Evolutionary conservation across 495 filamentous ascomycete genomes (phyloP).

Genomic region (Immersiella caudata): DNA sequence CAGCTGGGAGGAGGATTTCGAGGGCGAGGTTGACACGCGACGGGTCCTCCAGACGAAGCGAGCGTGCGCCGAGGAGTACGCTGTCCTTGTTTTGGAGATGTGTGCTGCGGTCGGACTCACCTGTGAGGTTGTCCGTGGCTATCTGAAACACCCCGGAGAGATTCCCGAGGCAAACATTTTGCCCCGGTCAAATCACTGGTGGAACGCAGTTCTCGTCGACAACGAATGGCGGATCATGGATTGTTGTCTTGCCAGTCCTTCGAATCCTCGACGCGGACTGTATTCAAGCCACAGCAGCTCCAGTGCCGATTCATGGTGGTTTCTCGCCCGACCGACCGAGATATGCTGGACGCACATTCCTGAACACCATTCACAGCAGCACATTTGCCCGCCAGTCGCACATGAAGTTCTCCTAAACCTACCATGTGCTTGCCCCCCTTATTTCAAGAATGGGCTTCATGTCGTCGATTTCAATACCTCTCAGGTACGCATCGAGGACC

Average conservation of each 20-base stretch:
- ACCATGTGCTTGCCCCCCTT: slow-evolving; percentile 82
- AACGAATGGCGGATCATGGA: slow-evolving; percentile 97
- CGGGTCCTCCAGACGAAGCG: slow-evolving; percentile 81
- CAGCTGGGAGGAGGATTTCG: slow-evolving; percentile 93
- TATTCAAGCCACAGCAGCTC: slow-evolving; percentile 74
- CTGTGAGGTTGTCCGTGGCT: slow-evolving; percentile 81
- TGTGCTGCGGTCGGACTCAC: slow-evolving; percentile 87
- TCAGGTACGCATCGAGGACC: slow-evolving; percentile 78
- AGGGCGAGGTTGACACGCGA: slow-evolving; percentile 74
- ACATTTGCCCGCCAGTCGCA: slow-evolving; percentile 85
- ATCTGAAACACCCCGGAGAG: slow-evolving; percentile 88
- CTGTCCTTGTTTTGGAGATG: slow-evolving; percentile 88
- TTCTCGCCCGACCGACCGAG: slow-evolving; percentile 82
- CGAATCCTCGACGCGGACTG: slow-evolving; percentile 73
- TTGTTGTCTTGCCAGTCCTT: slow-evolving; percentile 86
- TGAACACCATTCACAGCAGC: slow-evolving; percentile 80
- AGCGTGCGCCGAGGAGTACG: slow-evolving; percentile 89
- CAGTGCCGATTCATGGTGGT: slow-evolving; percentile 85
- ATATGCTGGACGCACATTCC: slow-evolving; percentile 95
- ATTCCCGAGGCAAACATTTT: slow-evolving; percentile 73
- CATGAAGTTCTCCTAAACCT: slow-evolving; percentile 82
- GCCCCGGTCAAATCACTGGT: slow-evolving; percentile 91
- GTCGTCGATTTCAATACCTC: slow-evolving; percentile 92
- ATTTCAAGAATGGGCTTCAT: slow-evolving; percentile 76
- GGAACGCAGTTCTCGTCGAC: slow-evolving; percentile 94